Evolutionary conservation across 106 monocot species (phyloP), one percentile per base, ranked within the genome.

Genomic region (Allium fistulosum): DNA sequence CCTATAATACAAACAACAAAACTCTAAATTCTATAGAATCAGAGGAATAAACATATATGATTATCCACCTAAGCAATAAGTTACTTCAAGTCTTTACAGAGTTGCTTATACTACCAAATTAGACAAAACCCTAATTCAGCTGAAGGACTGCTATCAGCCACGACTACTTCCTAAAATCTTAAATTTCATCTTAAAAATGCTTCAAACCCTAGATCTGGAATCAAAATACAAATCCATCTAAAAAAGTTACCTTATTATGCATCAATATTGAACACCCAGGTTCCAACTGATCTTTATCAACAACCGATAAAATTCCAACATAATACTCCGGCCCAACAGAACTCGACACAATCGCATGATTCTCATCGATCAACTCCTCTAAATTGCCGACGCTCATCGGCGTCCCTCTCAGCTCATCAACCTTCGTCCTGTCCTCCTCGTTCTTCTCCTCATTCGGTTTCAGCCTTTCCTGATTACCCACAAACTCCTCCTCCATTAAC

Each of bases 271-370:
- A 75, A 45, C 96, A 96, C 8, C 96, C 96, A 7, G 96, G 96
- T 72, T 96, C 96, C 22, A 96, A 80, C 74, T 96, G 96, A 61
- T 96, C 96, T 82, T 96, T 96, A 27, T 96, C 96, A 12, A 96
- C 96, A 28, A 96, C 91, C 1, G 96, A 96, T 15, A 96, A 69
- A 15, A 96, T 92, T 10, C 92, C 79, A 4, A 96, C 95, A 57
- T 96, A 96, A 71, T 96, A 96, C 80, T 96, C 95, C 10, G 95
- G 95, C 62, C 96, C 96, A 18, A 96, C 96, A 16, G 96, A 96
- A 26, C 85, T 85, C 6, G 91, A 92, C 4, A 96, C 96, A 37
- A 96, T 96, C 9, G 92, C 96, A 62, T 92, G 96, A 58, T 86
- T 92, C 96, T 96, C 96, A 37, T 96, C 96, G 47, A 96, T 96